Evolutionary conservation across 345 rosid genomes (phyloP).

Genomic region (Aethionema arabicum): DNA sequence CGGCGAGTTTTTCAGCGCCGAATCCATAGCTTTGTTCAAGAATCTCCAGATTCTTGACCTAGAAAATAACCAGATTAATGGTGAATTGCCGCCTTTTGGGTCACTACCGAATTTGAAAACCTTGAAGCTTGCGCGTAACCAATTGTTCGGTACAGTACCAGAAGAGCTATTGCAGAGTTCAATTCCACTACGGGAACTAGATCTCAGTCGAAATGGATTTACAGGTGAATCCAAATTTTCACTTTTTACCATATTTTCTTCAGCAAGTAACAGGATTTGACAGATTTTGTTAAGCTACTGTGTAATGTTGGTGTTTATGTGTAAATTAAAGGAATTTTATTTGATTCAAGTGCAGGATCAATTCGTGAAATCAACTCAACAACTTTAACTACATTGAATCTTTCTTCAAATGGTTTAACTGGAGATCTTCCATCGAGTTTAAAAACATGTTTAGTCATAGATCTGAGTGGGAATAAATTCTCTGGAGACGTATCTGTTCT

Average conservation of each 20-base stretch:
- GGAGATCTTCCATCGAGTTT: conserved; percentile 62
- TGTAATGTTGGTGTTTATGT: conserved; percentile 7
- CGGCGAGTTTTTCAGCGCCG: conserved; percentile 53
- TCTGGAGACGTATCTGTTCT: conserved; percentile 58
- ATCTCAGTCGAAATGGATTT: conserved; percentile 86
- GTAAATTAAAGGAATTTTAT: conserved; percentile 29
- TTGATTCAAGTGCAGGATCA: conserved; percentile 54
- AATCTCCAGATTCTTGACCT: conserved; percentile 72
- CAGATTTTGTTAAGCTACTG: neutral
- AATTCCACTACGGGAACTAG: conserved; percentile 63
- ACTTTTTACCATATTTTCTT: neutral
- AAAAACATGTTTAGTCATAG: conserved; percentile 47
- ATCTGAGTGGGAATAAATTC: conserved; percentile 74
- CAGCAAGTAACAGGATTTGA: neutral
- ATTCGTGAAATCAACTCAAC: conserved; percentile 58
- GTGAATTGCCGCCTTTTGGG: conserved; percentile 66
- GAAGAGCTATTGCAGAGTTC: conserved; percentile 57
- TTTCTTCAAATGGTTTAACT: conserved; percentile 68
- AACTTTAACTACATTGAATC: conserved; percentile 62
- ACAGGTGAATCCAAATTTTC: conserved; percentile 50
- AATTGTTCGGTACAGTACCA: conserved; percentile 61
- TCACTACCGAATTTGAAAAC: conserved; percentile 52
- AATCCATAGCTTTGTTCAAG: conserved; percentile 57
- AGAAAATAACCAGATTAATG: conserved; percentile 49
- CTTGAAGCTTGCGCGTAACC: conserved; percentile 63